These are phyloP conservation scores for Somion occarium DNA, from an alignment of 1,284 basidiomycete genomes.

Conservation along the genomic window DNA sequence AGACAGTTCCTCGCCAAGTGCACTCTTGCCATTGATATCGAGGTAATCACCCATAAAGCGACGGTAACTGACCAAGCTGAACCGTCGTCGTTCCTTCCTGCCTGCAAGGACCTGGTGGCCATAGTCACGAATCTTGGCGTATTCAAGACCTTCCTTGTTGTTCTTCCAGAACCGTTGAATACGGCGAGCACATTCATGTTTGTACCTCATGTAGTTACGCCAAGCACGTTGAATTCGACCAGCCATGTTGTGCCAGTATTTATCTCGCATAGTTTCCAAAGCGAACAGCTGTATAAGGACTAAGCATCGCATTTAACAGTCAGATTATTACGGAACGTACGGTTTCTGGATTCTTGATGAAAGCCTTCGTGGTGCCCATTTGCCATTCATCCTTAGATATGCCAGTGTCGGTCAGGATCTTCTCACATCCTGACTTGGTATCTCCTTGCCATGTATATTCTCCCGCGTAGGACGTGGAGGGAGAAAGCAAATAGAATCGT, in stretches of 20 bases:
- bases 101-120: slow-evolving; percentile 90
- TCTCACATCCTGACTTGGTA: slow-evolving; percentile 86
- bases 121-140: slow-evolving; percentile 87
- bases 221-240: slow-evolving; percentile 94
- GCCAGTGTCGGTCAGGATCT: slow-evolving; percentile 91
- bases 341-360: slow-evolving; percentile 99
- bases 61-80: slow-evolving; percentile 91
- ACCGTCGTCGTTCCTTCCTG: slow-evolving; percentile 91
- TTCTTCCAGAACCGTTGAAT: slow-evolving; percentile 99
- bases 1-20: slow-evolving; percentile 78
- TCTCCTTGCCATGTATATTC: slow-evolving; percentile 98
- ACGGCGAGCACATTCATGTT: slow-evolving; percentile 90
- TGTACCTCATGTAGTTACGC: slow-evolving; percentile 94
- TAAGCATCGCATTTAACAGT: neutral
- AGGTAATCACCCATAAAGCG: slow-evolving; percentile 98
- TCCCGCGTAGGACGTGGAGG: slow-evolving; percentile 94
- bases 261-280: slow-evolving; percentile 96
- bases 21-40: slow-evolving; percentile 78
- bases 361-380: slow-evolving; percentile 98
- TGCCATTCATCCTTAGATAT: slow-evolving; percentile 99
- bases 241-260: slow-evolving; percentile 99
- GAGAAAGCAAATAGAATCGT: slow-evolving; percentile 94
- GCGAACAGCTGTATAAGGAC: slow-evolving; percentile 76
- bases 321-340: slow-evolving; percentile 37
- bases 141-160: slow-evolving; percentile 91